Evolutionary conservation across 1,284 basidiomycete genomes (phyloP).

Genomic region (Apiotrichum mycotoxinovorans): DNA sequence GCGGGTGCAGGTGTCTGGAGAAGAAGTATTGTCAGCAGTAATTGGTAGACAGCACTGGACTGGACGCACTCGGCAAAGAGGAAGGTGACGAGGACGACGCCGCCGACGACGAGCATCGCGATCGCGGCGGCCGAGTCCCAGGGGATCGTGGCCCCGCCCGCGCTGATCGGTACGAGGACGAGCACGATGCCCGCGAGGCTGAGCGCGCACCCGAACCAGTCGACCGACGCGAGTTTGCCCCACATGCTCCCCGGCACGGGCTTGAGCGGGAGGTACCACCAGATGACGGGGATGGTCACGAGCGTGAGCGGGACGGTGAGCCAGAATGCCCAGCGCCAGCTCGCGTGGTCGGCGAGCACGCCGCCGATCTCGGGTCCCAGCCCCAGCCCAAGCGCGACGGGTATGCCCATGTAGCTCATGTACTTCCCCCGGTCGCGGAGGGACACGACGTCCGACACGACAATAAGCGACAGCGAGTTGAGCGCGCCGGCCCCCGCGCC

Average conservation of each 20-base stretch:
- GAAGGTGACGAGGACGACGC: conserved; percentile 19
- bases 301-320: conserved; percentile 25
- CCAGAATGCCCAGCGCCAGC: conserved; percentile 38
- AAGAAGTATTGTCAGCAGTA: no score
- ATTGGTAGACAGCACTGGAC: no score
- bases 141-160: conserved; percentile 24
- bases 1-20: conserved; percentile 8
- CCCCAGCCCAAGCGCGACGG: conserved; percentile 27
- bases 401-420: conserved; percentile 37
- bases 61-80: conserved; percentile 23
- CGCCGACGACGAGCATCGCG: conserved; percentile 24
- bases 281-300: conserved; percentile 28
- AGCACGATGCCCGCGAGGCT: conserved; percentile 30
- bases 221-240: conserved; percentile 31
- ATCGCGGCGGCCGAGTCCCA: conserved; percentile 27
- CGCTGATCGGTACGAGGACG: conserved; percentile 27
- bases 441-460: conserved; percentile 49
- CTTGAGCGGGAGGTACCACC: conserved; percentile 29
- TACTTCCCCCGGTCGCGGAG: conserved; percentile 49
- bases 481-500: conserved; percentile 51
- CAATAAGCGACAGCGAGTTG: conserved; percentile 47
- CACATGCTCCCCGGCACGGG: conserved; percentile 21
- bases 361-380: conserved; percentile 33
- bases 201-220: conserved; percentile 29
- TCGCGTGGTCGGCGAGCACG: conserved; percentile 24